Percentiles rank a stretch among this genome's conserved stretches.
Evolutionary conservation across 768 basidiomycete genomes (phyloP).

Genomic region (Tylopilus sp.): DNA sequence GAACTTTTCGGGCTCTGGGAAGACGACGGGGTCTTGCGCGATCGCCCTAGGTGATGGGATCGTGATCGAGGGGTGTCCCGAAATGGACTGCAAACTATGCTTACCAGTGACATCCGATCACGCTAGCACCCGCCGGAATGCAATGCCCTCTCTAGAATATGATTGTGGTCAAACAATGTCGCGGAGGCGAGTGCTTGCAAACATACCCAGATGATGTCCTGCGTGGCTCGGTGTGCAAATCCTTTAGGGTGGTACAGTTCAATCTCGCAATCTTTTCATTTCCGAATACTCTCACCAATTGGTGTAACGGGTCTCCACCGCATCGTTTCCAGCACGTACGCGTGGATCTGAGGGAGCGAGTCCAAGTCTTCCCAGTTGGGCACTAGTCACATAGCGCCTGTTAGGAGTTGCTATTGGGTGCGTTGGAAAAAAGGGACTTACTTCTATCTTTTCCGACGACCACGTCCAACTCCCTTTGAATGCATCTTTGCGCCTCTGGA

Average conservation of each 20-base stretch:
- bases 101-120: conserved; percentile 21
- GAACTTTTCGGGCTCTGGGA: conserved; percentile 42
- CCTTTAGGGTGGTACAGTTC: conserved; percentile 23
- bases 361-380: conserved; percentile 35
- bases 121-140: conserved; percentile 23
- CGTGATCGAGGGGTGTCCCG: not conserved
- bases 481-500: conserved; percentile 45
- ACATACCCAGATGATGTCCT: conserved; percentile 57
- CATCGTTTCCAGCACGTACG: conserved; percentile 34
- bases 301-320: conserved; percentile 35
- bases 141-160: conserved; percentile 15
- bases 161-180: not conserved
- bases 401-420: not conserved
- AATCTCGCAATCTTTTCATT: not conserved
- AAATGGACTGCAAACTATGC: not conserved
- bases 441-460: conserved; percentile 42
- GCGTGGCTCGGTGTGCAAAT: conserved; percentile 58
- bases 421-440: not conserved
- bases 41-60: conserved; percentile 15
- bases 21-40: conserved; percentile 20
- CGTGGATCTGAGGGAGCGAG: conserved; percentile 32
- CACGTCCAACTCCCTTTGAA: conserved; percentile 53
- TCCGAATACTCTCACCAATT: conserved; percentile 14
- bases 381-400: conserved; percentile 16
- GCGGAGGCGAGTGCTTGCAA: no score